A percentile compares a stretch with the other conserved stretches of the same genome.
phyloP scores from a whole-genome alignment of 108 stramenopile species.

The Discostella pseudostelligera region DNA sequence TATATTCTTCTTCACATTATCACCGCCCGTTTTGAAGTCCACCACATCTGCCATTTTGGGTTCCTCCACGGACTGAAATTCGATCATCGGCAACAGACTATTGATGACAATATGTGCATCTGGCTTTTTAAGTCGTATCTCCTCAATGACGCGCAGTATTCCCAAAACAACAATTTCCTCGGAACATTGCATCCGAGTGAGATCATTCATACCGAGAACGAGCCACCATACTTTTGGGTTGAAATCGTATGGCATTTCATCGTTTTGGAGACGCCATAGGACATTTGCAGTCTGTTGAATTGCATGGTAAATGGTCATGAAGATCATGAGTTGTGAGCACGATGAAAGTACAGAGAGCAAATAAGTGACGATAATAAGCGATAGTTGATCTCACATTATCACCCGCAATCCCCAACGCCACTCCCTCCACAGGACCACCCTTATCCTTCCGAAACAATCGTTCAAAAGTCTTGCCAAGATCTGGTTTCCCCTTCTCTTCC shows the following conservation, averaged over 20 bases:
- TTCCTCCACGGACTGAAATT: slow-evolving; percentile 27
- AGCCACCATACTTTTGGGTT: slow-evolving; percentile 87
- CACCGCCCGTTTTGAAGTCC: slow-evolving; percentile 30
- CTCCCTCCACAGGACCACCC: slow-evolving; percentile 37
- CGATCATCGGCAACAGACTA: slow-evolving; percentile 70
- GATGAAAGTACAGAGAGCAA: not conserved
- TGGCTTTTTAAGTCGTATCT: slow-evolving; percentile 60
- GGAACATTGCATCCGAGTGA: slow-evolving; percentile 73
- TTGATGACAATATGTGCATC: slow-evolving; percentile 83
- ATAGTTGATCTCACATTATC: slow-evolving; percentile 40
- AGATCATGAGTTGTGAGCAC: not conserved
- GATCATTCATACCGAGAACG: slow-evolving; percentile 79
- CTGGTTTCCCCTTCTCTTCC: slow-evolving; percentile 19
- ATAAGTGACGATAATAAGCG: not conserved
- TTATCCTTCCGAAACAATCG: slow-evolving; percentile 42
- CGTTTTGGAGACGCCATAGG: slow-evolving; percentile 49
- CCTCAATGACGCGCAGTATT: slow-evolving; percentile 76
- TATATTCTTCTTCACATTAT: slow-evolving; percentile 17
- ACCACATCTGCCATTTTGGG: slow-evolving; percentile 44
- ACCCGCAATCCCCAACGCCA: slow-evolving; percentile 62
- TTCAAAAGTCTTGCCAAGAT: slow-evolving; percentile 33
- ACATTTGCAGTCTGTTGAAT: slow-evolving; percentile 36
- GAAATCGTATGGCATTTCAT: slow-evolving; percentile 65
- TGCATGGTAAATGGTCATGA: not conserved
- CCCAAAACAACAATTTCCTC: slow-evolving; percentile 82